Percentiles rank a stretch among this genome's conserved stretches.
Evolutionary conservation across 768 basidiomycete genomes (phyloP).

Genomic region (Hygrocybe coccinea): DNA sequence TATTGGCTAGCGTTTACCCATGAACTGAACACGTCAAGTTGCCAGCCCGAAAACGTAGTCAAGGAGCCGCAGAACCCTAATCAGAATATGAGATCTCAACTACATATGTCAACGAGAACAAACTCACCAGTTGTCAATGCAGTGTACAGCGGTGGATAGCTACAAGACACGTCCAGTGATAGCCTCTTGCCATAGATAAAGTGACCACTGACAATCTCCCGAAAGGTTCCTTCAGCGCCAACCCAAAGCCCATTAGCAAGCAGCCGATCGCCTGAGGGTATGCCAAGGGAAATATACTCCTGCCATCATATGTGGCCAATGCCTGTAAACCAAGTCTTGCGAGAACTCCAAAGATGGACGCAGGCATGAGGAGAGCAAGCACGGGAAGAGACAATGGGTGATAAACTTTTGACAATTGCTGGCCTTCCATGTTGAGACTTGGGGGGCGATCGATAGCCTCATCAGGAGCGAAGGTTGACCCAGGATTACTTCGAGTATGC

Average conservation of each 20-base stretch:
- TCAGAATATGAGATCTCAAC: background rate
- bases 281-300: conserved; percentile 73
- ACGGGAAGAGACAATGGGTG: conserved; percentile 59
- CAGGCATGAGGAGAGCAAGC: conserved; percentile 68
- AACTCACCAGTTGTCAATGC: conserved; percentile 76
- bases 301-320: conserved; percentile 67
- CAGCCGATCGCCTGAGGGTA: conserved; percentile 89
- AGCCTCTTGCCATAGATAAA: background rate
- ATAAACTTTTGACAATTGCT: conserved; percentile 31
- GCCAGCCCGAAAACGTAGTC: conserved; percentile 97
- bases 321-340: conserved; percentile 75
- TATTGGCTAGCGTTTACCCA: conserved; percentile 67
- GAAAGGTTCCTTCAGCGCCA: conserved; percentile 68
- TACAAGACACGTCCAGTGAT: conserved; percentile 27
- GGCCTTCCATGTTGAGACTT: conserved; percentile 21
- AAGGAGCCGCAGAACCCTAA: conserved; percentile 91
- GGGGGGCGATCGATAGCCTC: conserved; percentile 37
- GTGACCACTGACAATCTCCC: conserved; percentile 58
- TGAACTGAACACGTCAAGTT: conserved; percentile 78
- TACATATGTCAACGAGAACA: background rate
- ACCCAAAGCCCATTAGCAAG: conserved; percentile 80
- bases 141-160: conserved; percentile 85
- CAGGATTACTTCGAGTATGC: conserved; percentile 8
- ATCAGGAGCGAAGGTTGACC: background rate
- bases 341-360: conserved; percentile 81